Percentiles rank a stretch among this genome's conserved stretches.
Evolutionary conservation across 2,329 filamentous ascomycete genomes (phyloP).

Genomic region (Ophiocordyceps camponoti-rufipedis): DNA sequence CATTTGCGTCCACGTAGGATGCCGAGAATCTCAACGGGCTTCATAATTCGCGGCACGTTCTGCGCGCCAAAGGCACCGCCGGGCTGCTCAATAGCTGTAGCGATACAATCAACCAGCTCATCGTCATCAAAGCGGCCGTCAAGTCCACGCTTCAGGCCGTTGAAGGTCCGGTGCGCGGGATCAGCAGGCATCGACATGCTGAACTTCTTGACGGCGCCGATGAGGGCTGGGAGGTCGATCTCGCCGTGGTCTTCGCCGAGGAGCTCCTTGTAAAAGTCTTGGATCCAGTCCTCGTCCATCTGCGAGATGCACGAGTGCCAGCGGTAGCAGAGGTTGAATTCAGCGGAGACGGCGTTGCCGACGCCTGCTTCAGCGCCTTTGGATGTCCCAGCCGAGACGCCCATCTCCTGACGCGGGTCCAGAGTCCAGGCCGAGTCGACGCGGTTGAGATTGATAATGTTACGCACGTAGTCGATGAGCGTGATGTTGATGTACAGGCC

Average conservation of each 20-base stretch:
- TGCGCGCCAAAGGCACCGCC: conserved; percentile 56
- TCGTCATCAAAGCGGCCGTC: conserved; percentile 60
- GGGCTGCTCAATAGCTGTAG: conserved; percentile 55
- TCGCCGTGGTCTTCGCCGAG: conserved; percentile 36
- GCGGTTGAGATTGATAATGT: conserved; percentile 44
- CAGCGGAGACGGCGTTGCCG: conserved; percentile 69
- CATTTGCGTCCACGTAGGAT: conserved; percentile 62
- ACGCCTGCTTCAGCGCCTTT: conserved; percentile 49
- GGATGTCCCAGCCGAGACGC: conserved; percentile 30
- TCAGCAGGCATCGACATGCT: conserved; percentile 44
- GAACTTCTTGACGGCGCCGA: conserved; percentile 43
- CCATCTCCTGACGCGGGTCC: conserved; percentile 55
- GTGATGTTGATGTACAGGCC: conserved; percentile 68
- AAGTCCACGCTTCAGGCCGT: conserved; percentile 40
- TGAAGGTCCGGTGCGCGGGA: conserved; percentile 51
- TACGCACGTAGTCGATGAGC: conserved; percentile 60
- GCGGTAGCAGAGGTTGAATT: conserved; percentile 78
- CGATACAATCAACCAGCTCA: conserved; percentile 53
- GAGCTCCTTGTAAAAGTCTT: conserved; percentile 45
- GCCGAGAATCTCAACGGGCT: conserved; percentile 61
- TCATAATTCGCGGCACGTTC: conserved; percentile 56
- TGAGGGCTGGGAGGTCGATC: conserved; percentile 41
- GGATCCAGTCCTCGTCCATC: conserved; percentile 65
- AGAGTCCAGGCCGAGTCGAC: conserved; percentile 62
- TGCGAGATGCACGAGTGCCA: conserved; percentile 64